A percentile compares a stretch with the other conserved stretches of the same genome.
These are phyloP conservation scores for Cladophialophora carrionii DNA, from an alignment of 2,329 filamentous ascomycete species.

Conservation along the genomic window DNA sequence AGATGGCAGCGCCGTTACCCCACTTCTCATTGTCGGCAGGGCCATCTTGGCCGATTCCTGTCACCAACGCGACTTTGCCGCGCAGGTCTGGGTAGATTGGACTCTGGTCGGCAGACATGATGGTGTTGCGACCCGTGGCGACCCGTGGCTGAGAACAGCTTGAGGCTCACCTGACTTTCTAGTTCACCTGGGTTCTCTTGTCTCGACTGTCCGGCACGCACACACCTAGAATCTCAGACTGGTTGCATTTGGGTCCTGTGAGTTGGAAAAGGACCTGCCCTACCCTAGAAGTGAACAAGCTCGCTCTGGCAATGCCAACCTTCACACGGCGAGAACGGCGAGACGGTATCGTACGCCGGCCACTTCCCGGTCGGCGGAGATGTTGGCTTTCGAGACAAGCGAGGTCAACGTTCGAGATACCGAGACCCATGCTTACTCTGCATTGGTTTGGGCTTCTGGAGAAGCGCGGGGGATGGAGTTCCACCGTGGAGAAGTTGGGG, in stretches of 20 bases:
- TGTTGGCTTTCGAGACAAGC: background rate
- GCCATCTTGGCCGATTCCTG: conserved; percentile 30
- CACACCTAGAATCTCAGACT: background rate
- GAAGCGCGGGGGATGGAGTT: conserved; percentile 5
- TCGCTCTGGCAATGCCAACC: background rate
- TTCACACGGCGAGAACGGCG: conserved; percentile 3
- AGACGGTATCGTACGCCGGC: background rate
- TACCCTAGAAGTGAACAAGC: background rate
- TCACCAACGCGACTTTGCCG: conserved; percentile 30
- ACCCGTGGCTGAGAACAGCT: background rate
- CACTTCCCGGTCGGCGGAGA: conserved; percentile 2
- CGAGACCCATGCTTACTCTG: background rate
- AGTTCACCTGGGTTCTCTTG: background rate
- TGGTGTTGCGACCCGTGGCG: background rate
- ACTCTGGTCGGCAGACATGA: conserved; percentile 11
- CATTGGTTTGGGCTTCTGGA: background rate
- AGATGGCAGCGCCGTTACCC: conserved; percentile 32
- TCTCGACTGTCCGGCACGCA: background rate
- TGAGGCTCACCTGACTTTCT: background rate
- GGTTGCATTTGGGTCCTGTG: background rate
- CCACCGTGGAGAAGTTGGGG: conserved; percentile 7
- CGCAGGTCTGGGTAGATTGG: conserved; percentile 28
- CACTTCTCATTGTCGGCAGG: conserved; percentile 19
- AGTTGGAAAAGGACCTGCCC: background rate
- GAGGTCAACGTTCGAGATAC: background rate